phyloP scores from a whole-genome alignment of 2,329 filamentous ascomycete species.

The Talaromyces marneffei region DNA sequence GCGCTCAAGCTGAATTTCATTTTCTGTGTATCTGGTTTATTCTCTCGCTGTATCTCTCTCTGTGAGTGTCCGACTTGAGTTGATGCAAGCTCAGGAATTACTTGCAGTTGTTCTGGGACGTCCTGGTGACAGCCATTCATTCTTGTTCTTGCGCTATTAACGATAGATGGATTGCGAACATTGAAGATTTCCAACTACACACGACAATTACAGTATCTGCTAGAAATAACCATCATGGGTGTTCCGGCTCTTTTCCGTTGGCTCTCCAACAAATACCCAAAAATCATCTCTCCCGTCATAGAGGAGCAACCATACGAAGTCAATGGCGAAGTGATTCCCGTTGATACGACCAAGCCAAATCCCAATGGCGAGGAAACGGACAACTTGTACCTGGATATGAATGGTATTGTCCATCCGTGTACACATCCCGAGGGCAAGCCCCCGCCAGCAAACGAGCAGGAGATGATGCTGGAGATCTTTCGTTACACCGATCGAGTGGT shows the following conservation, averaged over 20 bases:
- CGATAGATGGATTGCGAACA: background rate
- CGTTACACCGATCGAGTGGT: constrained; percentile 98
- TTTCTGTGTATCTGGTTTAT: background rate
- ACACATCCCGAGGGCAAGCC: constrained; percentile 93
- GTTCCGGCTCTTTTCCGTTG: constrained; percentile 93
- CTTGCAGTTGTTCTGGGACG: background rate
- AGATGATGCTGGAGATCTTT: constrained; percentile 99
- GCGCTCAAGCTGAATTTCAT: constrained; percentile 4
- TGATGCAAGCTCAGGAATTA: background rate
- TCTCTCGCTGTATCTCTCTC: too few relatives aligned
- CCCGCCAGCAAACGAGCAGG: constrained; percentile 86
- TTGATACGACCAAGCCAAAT: constrained; percentile 78
- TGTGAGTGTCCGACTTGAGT: background rate
- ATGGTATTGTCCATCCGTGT: constrained; percentile 97
- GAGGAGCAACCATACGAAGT: constrained; percentile 78
- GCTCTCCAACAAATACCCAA: constrained; percentile 94
- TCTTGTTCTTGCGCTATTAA: background rate
- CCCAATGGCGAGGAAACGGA: constrained; percentile 98
- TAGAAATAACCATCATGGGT: constrained; percentile 58
- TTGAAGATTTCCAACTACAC: background rate
- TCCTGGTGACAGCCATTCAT: background rate
- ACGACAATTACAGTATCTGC: background rate
- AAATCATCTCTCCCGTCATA: constrained; percentile 86
- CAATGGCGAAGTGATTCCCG: constrained; percentile 76
- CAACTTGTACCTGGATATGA: constrained; percentile 98